Evolutionary conservation across 2,329 filamentous ascomycete genomes (phyloP), one percentile per base, ranked within the genome.

Genomic region (Pyrenophora teres): DNA sequence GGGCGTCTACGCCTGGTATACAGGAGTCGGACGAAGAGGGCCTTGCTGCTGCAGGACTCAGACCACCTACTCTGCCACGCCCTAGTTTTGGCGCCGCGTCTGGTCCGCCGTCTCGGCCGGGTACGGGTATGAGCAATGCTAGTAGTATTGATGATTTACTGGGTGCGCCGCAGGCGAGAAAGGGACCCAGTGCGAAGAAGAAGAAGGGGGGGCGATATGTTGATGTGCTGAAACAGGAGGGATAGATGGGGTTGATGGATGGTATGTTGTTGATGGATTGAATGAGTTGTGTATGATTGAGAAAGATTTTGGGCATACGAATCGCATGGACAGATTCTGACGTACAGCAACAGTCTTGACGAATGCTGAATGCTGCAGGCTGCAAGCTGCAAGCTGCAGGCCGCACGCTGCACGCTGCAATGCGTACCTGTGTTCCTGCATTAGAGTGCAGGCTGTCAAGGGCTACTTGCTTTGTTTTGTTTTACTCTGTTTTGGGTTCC

Each of bases 111-210:
- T 65, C 60, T 3, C 56, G 73, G 18, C 92, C 92, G 4, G 75
- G 84, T 5, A 96, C 91, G 3, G 88, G 89, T 56, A 86, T 96
- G 81, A 95, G 90, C 74, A 91, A 90, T 68, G 90, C 91, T n/a
- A 95, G 87, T 74, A 94, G 89, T 64, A 95, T 99, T 68, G 94
- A 99, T 65, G 94, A 99, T 72, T 78, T 99, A 57, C 78, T 99
- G 18, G 90, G 90, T 4, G 86, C 88, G 4, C 84, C 88, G 3
- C 83, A 81, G 25, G 83, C 88, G 15, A 83, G 89, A 58, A 92
- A 89, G 53, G 82, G 81, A 9, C 50, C 50, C 10, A 73, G 72
- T 30, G 71, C 73, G 38, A 78, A 76, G 65, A 90, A 90, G 65
- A 90, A 91, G 79, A 96, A 92, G 80, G 86, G 87, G 18, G 88